Conservation (phyloP, 1,139 yeast genomes). For the Pichia norvegensis region DNA sequence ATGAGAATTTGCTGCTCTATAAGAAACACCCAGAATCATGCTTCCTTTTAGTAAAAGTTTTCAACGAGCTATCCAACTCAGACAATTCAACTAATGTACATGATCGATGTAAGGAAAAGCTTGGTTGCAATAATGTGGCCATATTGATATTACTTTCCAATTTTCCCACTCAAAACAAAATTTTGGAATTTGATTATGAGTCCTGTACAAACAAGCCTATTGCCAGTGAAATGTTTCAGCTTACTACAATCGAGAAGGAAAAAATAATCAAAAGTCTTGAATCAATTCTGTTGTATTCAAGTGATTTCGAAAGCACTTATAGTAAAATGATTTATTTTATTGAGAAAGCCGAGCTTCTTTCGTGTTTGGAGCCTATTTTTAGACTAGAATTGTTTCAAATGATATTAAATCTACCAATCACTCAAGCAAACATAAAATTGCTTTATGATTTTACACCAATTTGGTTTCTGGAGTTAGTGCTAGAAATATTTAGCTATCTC, state of each 20-base stretch:
- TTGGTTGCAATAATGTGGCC: not conserved
- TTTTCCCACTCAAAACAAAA: not conserved
- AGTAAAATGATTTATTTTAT: not conserved
- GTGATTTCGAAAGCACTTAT: not conserved
- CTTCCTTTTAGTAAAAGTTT: not conserved
- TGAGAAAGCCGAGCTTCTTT: not conserved
- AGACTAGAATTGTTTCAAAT: not conserved
- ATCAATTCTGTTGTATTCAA: not conserved
- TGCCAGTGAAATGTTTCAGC: not conserved
- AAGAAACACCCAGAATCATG: not conserved
- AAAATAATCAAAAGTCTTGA: too few relatives aligned
- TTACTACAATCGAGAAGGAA: not conserved
- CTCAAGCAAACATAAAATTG: not conserved
- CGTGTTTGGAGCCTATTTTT: not conserved
- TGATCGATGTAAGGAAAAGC: not conserved
- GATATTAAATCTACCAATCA: not conserved
- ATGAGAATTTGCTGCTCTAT: conserved; percentile 5
- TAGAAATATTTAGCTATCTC: not conserved
- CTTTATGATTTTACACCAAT: conserved; percentile 2
- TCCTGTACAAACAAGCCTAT: not conserved
- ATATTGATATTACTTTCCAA: not conserved
- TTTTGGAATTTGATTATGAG: too few relatives aligned
- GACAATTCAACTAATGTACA: not conserved
- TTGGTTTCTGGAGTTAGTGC: not conserved
- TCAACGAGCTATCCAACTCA: not conserved